phyloP scores from a whole-genome alignment of 768 basidiomycete genomes.

The Termitomyces sp. region DNA sequence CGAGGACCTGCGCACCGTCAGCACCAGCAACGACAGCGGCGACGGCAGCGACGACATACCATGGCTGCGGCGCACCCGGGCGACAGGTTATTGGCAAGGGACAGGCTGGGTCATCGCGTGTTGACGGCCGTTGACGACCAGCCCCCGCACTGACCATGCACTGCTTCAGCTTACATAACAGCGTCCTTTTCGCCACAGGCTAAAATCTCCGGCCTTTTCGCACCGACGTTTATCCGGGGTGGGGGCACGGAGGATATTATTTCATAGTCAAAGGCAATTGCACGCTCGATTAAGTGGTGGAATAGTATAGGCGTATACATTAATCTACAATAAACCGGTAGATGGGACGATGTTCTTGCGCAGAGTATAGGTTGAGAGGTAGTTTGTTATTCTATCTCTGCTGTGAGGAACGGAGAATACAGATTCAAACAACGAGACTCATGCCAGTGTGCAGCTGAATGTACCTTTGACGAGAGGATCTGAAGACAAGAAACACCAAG shows the following conservation, averaged over 20 bases:
- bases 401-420: too few relatives aligned
- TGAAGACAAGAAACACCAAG: too few relatives aligned
- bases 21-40: neutral
- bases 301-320: too few relatives aligned
- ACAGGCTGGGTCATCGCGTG: neutral
- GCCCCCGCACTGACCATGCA: neutral
- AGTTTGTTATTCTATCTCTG: too few relatives aligned
- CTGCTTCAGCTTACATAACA: neutral
- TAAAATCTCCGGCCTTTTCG: neutral
- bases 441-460: too few relatives aligned
- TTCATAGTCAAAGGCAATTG: too few relatives aligned
- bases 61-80: neutral
- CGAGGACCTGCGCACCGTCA: slow-evolving; percentile 46
- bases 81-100: neutral
- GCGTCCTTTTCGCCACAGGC: neutral
- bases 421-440: too few relatives aligned
- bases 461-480: too few relatives aligned
- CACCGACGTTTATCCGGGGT: neutral
- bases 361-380: too few relatives aligned
- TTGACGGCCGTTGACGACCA: neutral
- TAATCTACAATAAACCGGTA: too few relatives aligned
- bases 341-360: too few relatives aligned
- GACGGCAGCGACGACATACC: neutral
- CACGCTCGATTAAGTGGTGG: too few relatives aligned
- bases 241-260: neutral